Base-by-base conservation (phyloP, 768 basidiomycete species). In the Suillus ampliporus region DNA sequence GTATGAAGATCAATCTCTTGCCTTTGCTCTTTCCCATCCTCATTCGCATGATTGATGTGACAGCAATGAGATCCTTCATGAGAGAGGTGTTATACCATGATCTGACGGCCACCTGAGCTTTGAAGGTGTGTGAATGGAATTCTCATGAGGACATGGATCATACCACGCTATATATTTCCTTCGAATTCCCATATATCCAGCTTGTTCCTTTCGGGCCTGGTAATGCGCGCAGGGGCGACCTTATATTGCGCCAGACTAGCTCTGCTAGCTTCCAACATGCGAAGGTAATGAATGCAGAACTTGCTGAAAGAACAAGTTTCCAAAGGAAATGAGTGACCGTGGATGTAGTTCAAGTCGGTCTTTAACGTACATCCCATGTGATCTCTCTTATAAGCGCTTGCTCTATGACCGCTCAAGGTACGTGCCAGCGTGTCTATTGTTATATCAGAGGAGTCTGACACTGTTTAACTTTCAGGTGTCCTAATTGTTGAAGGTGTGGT, bases 191-290 rank as follows among this genome's bases (percentile, higher is more conserved):
- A 58, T 72, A 85, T 14, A 89, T 53, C 60, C 74, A 74, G 65
- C 78, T 83, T 2, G 76, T 57, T 58, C 69, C 80, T 19, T 79
- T 74, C 0, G 86, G 87, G 1, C 86, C 86, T 1, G 81, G 86
- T 28, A 88, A 76, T 46, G 77, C 64, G n/a, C 78, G 77, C 17
- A 86, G 65, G 3, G 83, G 79, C 0, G 84, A 84, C 13, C 69
- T 75, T 63, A 72, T 72, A 48, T 76, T 69, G 2, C 52, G 53
- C 54, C 79, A 78, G 46, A 80, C 21, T 37, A 74, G 65, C 70
- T 74, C 63, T 34, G 69, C 60, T 10, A 78, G 23, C 50, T 74
- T 79, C 67, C 74, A 77, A 1, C 74, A 40, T 11, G 69, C 72
- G 68, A 77, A 80, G 1, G 62, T 65, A 3, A 67, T 47, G 17